Conservation (phyloP, 345 rosid genomes). For the Eucalyptus leucophloia region DNA sequence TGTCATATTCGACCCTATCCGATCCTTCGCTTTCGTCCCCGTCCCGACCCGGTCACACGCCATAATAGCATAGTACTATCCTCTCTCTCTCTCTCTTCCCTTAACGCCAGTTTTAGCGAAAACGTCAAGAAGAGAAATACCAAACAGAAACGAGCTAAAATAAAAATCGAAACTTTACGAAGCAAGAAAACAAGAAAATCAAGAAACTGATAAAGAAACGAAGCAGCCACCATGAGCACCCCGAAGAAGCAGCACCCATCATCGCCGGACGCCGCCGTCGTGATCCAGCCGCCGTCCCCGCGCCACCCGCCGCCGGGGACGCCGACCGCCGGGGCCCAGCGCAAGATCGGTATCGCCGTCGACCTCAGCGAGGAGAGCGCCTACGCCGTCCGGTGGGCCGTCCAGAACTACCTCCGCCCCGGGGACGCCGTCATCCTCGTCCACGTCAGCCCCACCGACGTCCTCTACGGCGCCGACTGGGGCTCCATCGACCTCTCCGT, state of each 20-base stretch:
- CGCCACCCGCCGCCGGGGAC: conserved; percentile 20
- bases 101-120: no score
- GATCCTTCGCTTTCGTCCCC: background rate
- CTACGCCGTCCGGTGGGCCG: conserved; percentile 72
- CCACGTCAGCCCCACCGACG: conserved; percentile 65
- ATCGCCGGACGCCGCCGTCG: conserved; percentile 20
- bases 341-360: conserved; percentile 79
- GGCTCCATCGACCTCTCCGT: conserved; percentile 44
- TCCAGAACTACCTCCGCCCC: conserved; percentile 78
- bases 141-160: background rate
- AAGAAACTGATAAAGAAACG: background rate
- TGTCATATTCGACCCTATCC: background rate
- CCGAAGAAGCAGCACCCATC: conserved; percentile 13
- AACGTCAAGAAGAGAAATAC: no score
- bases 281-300: conserved; percentile 63
- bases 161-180: background rate
- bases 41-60: background rate
- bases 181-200: background rate
- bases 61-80: background rate
- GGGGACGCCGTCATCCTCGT: conserved; percentile 72
- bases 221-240: conserved; percentile 14
- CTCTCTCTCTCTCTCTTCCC: background rate
- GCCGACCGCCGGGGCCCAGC: conserved; percentile 37
- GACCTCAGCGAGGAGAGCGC: conserved; percentile 90
- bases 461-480: conserved; percentile 92